Percentiles rank a stretch among this genome's conserved stretches.
Evolutionary conservation across 768 basidiomycete genomes (phyloP).

Genomic region (Rhizopogon vinicolor): DNA sequence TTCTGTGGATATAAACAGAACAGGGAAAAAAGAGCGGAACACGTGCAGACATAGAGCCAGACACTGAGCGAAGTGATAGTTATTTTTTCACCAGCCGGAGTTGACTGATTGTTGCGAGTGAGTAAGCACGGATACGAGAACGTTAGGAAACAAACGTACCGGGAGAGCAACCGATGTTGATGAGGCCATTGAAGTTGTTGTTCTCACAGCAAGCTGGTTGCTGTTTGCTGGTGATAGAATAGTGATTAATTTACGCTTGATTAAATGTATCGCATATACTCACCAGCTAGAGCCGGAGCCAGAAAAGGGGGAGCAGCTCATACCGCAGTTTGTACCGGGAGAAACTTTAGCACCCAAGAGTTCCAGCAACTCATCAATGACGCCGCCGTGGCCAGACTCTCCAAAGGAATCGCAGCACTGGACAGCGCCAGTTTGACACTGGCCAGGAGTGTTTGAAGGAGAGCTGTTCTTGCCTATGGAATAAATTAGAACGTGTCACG

Average conservation of each 20-base stretch:
- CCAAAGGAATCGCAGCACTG: slow-evolving; percentile 15
- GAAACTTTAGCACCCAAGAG: not conserved
- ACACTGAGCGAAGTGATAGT: slow-evolving; percentile 7
- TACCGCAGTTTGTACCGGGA: slow-evolving; percentile 11
- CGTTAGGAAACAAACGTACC: slow-evolving; percentile 17
- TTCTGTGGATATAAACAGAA: slow-evolving; percentile 2
- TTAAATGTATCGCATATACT: not conserved
- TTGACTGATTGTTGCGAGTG: slow-evolving; percentile 8
- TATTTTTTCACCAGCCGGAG: not conserved
- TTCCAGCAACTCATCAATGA: not conserved
- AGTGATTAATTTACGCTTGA: not conserved
- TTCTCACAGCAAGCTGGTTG: slow-evolving; percentile 38
- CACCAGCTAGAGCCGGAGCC: slow-evolving; percentile 18
- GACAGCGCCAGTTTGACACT: slow-evolving; percentile 13
- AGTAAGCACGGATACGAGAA: not conserved
- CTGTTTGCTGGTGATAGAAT: slow-evolving; percentile 17
- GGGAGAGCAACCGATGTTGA: slow-evolving; percentile 36
- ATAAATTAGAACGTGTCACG: not conserved
- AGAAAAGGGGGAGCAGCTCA: slow-evolving; percentile 27
- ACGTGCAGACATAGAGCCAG: not conserved
- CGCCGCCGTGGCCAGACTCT: rapidly evolving
- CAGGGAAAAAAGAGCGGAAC: slow-evolving; percentile 15
- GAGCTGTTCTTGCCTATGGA: slow-evolving; percentile 22
- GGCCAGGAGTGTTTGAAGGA: slow-evolving; percentile 31
- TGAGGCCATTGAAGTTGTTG: slow-evolving; percentile 29